Evolutionary conservation across 352 stramenopile genomes (phyloP), one percentile per base, ranked within the genome.

Genomic region (Thalassiosira mediterranea): DNA sequence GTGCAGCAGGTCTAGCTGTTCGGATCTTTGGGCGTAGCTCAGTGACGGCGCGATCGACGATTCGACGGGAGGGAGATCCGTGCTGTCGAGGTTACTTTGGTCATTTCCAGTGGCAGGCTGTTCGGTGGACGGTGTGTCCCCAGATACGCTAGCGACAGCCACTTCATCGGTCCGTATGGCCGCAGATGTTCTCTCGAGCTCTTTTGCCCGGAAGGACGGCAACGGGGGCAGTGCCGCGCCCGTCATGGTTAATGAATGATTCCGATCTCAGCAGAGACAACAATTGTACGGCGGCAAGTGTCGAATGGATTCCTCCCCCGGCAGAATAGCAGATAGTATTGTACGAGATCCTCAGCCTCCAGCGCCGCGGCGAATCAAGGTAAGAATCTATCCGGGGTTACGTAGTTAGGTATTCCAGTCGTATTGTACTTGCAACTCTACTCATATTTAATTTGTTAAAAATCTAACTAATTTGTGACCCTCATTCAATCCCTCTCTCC

Each of bases 171-270:
- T 8, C 32, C 37, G 26, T 25, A 62, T 11, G 5, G 21, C 44
- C 32, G 54, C 25, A 17, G 53, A 34, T 29, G 28, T 63, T n/a
- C 31, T 72, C 47, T 72, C 60, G 3, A 79, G 52, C 37, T 73
- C 62, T 67, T 67, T 79, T 11, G 70, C 70, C 57, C 70, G 46
- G 13, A 56, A 57, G 1, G 70, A 79, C 1, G 70, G 70, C 19
- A 79, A 32, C n/a, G 61, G 54, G 7, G 70, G 70, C 38, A 79
- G 56, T 10, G 70, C 47, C 47, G 53, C 54, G 25, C 48, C 63
- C n/a, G 58, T 53, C 56, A 68, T 52, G 32, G 31, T 44, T 15
- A 15, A 15, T 44, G 15, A 44, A 15, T n/a, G n/a, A n/a, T n/a
- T n/a, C n/a, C n/a, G n/a, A n/a, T n/a, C n/a, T n/a, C n/a, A n/a